Conservation (phyloP, 805 yeast genomes). For the Ascoidea tarda region DNA sequence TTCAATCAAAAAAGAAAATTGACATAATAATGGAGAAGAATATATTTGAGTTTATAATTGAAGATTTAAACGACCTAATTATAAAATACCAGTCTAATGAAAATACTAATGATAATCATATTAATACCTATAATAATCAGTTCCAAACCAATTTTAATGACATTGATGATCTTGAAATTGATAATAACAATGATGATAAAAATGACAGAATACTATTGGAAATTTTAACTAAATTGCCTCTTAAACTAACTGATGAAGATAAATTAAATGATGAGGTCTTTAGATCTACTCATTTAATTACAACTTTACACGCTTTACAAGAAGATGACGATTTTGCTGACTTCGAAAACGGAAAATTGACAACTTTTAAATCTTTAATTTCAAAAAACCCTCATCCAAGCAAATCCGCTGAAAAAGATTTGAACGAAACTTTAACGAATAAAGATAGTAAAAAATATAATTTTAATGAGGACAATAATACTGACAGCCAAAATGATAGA, state of each 20-base stretch:
- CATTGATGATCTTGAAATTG: conserved; percentile 21
- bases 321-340: conserved; percentile 73
- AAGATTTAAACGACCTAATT: conserved; percentile 22
- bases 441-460: conserved; percentile 14
- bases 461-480: conserved; percentile 18
- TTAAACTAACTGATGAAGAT: conserved; percentile 37
- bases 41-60: conserved; percentile 66
- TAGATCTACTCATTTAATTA: conserved; percentile 62
- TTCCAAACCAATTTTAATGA: conserved; percentile 8
- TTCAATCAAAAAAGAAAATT: conserved; percentile 55
- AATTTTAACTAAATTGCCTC: conserved; percentile 37
- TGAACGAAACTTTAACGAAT: conserved; percentile 11
- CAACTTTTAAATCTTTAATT: conserved; percentile 54
- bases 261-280: conserved; percentile 78
- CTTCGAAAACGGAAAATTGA: conserved; percentile 68
- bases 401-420: conserved; percentile 8
- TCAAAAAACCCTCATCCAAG: conserved; percentile 21
- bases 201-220: conserved; percentile 25
- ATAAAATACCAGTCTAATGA: conserved; percentile 21
- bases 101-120: conserved; percentile 19
- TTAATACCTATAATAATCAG: conserved; percentile 5
- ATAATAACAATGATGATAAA: conserved; percentile 15
- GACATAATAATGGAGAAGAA: conserved; percentile 70
- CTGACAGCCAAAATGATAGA: conserved; percentile 20
- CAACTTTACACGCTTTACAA: conserved; percentile 71